Percentiles rank a stretch among this genome's conserved stretches.
Evolutionary conservation across 768 basidiomycete species (phyloP).

Genomic region (Leccinum disarticulatum): DNA sequence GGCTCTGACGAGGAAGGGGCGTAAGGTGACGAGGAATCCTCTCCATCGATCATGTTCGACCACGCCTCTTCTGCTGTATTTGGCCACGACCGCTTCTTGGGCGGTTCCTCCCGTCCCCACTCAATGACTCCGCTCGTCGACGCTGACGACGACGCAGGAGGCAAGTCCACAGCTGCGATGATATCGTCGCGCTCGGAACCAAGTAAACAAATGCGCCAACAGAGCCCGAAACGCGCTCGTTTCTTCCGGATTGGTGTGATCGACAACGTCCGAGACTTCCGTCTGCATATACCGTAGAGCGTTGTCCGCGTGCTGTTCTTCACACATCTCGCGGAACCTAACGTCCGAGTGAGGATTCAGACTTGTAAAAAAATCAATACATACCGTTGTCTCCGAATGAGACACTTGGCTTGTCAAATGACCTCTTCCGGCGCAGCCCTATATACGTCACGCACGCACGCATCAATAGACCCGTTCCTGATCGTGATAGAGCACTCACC

Average conservation of each 20-base stretch:
- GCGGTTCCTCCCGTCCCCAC: constrained; percentile 30
- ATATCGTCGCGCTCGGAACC: constrained; percentile 30
- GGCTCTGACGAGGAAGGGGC: not conserved
- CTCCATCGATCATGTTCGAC: constrained; percentile 43
- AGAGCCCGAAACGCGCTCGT: constrained; percentile 62
- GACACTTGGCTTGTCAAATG: constrained; percentile 60
- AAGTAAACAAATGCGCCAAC: constrained; percentile 56
- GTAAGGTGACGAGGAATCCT: constrained; percentile 7
- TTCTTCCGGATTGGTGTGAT: constrained; percentile 64
- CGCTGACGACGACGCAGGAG: not conserved
- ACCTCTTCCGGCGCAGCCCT: constrained; percentile 67
- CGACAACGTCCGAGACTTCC: constrained; percentile 67
- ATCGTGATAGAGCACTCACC: constrained; percentile 41
- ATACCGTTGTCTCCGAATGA: constrained; percentile 72
- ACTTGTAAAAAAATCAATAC: constrained; percentile 14
- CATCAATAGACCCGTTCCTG: not conserved
- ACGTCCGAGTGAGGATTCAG: not conserved
- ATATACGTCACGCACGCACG: not conserved
- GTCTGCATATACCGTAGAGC: constrained; percentile 72
- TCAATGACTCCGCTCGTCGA: not conserved
- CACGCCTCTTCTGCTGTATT: constrained; percentile 42
- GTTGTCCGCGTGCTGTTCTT: constrained; percentile 53
- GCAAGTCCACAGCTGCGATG: not conserved
- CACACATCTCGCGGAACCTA: constrained; percentile 85
- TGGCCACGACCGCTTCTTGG: constrained; percentile 46